Conservation (phyloP, 1,284 basidiomycete genomes). For the Rhodotorula sp. region DNA sequence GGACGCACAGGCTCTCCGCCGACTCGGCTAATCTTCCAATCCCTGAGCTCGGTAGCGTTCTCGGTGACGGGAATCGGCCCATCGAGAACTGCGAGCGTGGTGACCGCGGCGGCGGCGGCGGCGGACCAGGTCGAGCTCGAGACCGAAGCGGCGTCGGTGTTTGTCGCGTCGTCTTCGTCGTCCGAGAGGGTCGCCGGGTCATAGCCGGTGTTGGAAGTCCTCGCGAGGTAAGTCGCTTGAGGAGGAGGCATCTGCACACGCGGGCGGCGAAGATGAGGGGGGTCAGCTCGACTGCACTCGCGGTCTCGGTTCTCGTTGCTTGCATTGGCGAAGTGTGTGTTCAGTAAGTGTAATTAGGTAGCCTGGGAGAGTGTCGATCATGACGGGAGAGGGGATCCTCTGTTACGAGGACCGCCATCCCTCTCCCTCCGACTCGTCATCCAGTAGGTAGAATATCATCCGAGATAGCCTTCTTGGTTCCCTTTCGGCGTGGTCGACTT, state of each 20-base stretch:
- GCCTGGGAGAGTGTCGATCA: conserved; percentile 29
- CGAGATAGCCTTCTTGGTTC: not conserved
- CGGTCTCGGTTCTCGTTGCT: not conserved
- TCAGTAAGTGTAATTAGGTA: conserved; percentile 24
- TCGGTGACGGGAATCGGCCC: conserved; percentile 16
- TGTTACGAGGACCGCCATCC: conserved; percentile 25
- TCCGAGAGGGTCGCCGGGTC: conserved; percentile 36
- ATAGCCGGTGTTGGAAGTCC: conserved; percentile 17
- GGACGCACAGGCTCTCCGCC: conserved; percentile 37
- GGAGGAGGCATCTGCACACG: conserved; percentile 23
- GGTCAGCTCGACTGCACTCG: conserved; percentile 3
- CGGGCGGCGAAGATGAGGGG: not conserved
- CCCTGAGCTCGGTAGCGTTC: not conserved
- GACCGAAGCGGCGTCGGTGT: not conserved
- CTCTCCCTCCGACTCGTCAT: conserved; percentile 37
- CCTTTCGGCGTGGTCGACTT: not conserved
- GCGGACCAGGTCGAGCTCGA: conserved; percentile 25
- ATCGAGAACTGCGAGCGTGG: conserved; percentile 30
- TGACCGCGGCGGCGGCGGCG: conserved; percentile 6
- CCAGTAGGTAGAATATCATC: conserved; percentile 26
- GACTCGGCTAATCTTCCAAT: conserved; percentile 37
- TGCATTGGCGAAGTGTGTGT: not conserved
- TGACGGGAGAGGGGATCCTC: conserved; percentile 15
- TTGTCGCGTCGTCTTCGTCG: conserved; percentile 27
- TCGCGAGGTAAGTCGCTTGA: conserved; percentile 18